Evolutionary conservation across 2,329 filamentous ascomycete species (phyloP).

Genomic region (Hypoxylon sp.): DNA sequence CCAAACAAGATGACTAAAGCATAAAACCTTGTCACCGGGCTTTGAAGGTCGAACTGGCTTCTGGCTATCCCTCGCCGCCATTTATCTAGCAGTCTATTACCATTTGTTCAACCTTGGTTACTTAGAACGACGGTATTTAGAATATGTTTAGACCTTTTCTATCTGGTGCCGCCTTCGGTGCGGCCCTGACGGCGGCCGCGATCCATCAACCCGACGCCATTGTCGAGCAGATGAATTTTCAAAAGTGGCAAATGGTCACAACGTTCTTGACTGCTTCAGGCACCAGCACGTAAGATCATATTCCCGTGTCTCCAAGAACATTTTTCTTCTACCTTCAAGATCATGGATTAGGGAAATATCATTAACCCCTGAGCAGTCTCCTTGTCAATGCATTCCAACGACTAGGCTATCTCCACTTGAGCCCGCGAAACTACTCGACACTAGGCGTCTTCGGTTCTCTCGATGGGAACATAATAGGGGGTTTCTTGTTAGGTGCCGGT

Average conservation of each 20-base stretch:
- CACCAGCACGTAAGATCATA: constrained; percentile 69
- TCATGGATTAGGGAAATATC: constrained; percentile 1
- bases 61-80: constrained; percentile 3
- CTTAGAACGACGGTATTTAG: not conserved
- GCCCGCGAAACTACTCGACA: constrained; percentile 65
- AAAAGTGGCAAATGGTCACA: constrained; percentile 76
- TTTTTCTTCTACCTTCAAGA: constrained; percentile 7
- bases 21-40: constrained; percentile 24
- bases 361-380: constrained; percentile 38
- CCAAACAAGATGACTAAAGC: constrained; percentile 34
- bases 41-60: constrained; percentile 12
- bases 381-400: constrained; percentile 63
- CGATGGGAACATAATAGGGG: constrained; percentile 77
- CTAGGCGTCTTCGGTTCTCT: constrained; percentile 68
- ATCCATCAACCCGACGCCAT: constrained; percentile 74
- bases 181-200: constrained; percentile 71
- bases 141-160: constrained; percentile 51
- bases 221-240: constrained; percentile 70
- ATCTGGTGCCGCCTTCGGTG: constrained; percentile 73
- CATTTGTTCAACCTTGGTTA: not conserved
- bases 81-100: constrained; percentile 5
- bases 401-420: constrained; percentile 60
- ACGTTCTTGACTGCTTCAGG: constrained; percentile 74
- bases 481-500: constrained; percentile 72
- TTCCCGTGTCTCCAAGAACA: not conserved